Conservation (phyloP, 1,284 basidiomycete species). For the Cryptococcus deneoformans region DNA sequence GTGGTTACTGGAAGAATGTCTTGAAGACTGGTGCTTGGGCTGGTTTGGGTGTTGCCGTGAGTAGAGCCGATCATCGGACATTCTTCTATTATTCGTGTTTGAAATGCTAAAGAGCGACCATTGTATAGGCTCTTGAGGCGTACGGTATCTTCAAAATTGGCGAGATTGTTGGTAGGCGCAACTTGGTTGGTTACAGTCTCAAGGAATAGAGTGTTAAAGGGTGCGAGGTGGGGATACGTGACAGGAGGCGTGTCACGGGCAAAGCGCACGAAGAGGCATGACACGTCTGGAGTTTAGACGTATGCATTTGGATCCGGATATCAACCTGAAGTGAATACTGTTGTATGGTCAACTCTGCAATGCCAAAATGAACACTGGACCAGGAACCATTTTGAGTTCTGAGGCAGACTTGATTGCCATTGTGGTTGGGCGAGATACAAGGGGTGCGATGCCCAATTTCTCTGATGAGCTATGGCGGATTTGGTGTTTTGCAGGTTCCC, state of each 20-base stretch:
- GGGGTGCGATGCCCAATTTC: too few species aligned
- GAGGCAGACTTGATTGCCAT: too few species aligned
- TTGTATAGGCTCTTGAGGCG: conserved; percentile 53
- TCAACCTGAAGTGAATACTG: too few species aligned
- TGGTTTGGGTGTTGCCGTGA: conserved; percentile 74
- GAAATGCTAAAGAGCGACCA: neutral
- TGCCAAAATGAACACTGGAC: too few species aligned
- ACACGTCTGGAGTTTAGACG: neutral
- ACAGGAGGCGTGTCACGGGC: neutral
- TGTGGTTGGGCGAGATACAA: too few species aligned
- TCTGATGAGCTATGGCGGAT: too few species aligned
- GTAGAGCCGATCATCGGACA: conserved; percentile 52
- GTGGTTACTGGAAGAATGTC: conserved; percentile 67
- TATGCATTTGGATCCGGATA: neutral
- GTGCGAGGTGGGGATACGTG: neutral
- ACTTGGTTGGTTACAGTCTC: conserved; percentile 75
- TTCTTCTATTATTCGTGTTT: neutral
- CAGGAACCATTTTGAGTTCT: too few species aligned
- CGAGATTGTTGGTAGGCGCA: conserved; percentile 82
- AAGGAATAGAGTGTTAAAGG: conserved; percentile 27
- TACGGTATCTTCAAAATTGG: conserved; percentile 70
- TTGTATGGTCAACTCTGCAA: too few species aligned
- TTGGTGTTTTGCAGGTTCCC: too few species aligned
- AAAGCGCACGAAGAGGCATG: conserved; percentile 1
- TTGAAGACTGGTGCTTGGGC: conserved; percentile 73